Conservation (phyloP, 306 rosid genomes). For the Trifolium fragiferum region DNA sequence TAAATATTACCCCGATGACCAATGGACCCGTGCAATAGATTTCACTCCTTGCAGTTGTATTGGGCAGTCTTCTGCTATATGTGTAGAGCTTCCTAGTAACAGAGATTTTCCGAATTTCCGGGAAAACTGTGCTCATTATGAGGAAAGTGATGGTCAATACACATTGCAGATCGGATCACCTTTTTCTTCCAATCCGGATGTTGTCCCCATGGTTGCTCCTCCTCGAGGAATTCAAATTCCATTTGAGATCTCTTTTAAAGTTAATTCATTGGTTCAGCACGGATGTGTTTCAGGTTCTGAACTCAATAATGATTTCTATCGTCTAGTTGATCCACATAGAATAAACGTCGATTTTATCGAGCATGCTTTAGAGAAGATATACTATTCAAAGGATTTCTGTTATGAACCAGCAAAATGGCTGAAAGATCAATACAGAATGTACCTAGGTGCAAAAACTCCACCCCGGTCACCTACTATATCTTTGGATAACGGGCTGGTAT, state of each 20-base stretch:
- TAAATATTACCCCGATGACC: slow-evolving; percentile 54
- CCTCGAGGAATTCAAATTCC: slow-evolving; percentile 60
- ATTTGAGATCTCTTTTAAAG: slow-evolving; percentile 65
- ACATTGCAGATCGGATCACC: slow-evolving; percentile 49
- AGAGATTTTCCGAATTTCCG: slow-evolving; percentile 57
- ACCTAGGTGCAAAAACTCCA: slow-evolving; percentile 39
- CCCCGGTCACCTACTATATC: slow-evolving; percentile 57
- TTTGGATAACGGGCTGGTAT: slow-evolving; percentile 71
- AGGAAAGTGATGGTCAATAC: slow-evolving; percentile 51
- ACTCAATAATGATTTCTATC: slow-evolving; percentile 58
- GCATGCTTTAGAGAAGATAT: slow-evolving; percentile 66
- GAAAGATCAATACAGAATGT: slow-evolving; percentile 53
- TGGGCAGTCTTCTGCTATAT: slow-evolving; percentile 76
- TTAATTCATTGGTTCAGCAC: slow-evolving; percentile 68
- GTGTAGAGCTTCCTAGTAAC: slow-evolving; percentile 63
- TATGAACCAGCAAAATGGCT: slow-evolving; percentile 77
- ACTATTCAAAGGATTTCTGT: slow-evolving; percentile 60
- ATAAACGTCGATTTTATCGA: slow-evolving; percentile 47
- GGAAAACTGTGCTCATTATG: slow-evolving; percentile 63
- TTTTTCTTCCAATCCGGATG: slow-evolving; percentile 49
- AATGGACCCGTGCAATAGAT: slow-evolving; percentile 76
- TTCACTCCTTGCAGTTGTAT: slow-evolving; percentile 61
- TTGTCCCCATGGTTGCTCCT: slow-evolving; percentile 74
- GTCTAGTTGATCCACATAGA: slow-evolving; percentile 62
- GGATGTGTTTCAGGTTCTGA: slow-evolving; percentile 74